Base-by-base conservation (phyloP, 2,329 filamentous ascomycete species). In the Arthrinium phaeospermum region DNA sequence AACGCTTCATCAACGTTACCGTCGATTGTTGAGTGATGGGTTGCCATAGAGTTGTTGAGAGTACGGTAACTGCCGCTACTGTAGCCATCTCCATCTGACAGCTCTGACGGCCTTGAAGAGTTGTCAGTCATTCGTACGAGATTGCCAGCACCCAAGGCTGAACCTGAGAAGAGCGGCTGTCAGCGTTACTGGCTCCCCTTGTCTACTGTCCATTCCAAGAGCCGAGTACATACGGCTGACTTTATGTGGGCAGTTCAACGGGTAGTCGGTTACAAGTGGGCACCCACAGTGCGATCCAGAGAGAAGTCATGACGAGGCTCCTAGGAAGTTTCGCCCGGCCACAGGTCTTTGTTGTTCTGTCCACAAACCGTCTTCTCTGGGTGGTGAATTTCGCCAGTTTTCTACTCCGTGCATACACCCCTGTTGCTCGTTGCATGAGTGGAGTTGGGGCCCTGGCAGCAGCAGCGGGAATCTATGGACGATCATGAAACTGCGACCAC, bases 401-500 rank as follows among this genome's bases (percentile, higher is more conserved):
- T 64, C 41, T 41, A 37, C 57, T 64, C 57, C 34, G 13, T 64
- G 57, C 57, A 64, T 64, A 41, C 19, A 64, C 19, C 57, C 57
- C 57, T 64, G 57, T 34, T n/a, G 37, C 53, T 61, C 53, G 16
- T 61, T 61, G 30, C 53, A 64, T 64, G n/a, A 30, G 57, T 64
- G 57, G 57, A 64, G 57, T 24, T 41, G 34, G 30, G 53, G 34
- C 57, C 57, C 57, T 64, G 30, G 34, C 53, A 61, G 34, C 53
- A 61, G 34, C 57, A 13, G 57, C 57, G 34, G 57, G 57, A 64
- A 64, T 64, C 34, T 64, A 34, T 64, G 57, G 57, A 64, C 57
- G 57, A 64, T 64, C 57, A 64, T 64, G 57, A 64, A 64, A 64
- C 57, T 41, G 34, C 57, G 57, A 64, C 57, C 57, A 64, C 19